Evolutionary conservation across 768 basidiomycete genomes (phyloP).

Genomic region (Leccinellum luteum): DNA sequence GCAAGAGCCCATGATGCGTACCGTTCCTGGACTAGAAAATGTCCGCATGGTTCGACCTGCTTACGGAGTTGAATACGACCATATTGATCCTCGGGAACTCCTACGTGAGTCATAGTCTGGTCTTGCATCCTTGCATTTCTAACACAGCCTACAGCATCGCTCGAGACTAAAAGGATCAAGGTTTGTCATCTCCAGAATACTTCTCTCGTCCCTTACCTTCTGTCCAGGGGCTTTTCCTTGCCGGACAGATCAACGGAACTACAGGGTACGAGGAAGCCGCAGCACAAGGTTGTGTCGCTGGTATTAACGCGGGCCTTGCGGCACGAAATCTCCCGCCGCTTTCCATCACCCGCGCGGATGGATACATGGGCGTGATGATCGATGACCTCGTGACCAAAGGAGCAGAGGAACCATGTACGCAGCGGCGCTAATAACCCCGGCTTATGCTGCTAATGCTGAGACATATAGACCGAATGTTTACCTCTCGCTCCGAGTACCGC

Average conservation of each 20-base stretch:
- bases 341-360: constrained; percentile 76
- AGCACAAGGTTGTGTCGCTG: constrained; percentile 85
- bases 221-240: constrained; percentile 73
- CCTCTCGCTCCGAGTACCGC: constrained; percentile 85
- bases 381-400: constrained; percentile 89
- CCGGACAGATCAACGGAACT: constrained; percentile 90
- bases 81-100: constrained; percentile 83
- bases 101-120: constrained; percentile 45
- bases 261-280: constrained; percentile 96
- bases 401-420: constrained; percentile 83
- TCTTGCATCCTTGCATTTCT: background rate
- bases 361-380: constrained; percentile 87
- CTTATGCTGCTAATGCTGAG: background rate
- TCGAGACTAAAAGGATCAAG: constrained; percentile 83
- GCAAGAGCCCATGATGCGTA: constrained; percentile 80
- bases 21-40: constrained; percentile 80
- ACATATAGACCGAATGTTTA: constrained; percentile 87
- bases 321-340: constrained; percentile 57
- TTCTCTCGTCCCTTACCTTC: background rate
- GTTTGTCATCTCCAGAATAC: constrained; percentile 30
- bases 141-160: constrained; percentile 49
- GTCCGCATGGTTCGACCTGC: constrained; percentile 82
- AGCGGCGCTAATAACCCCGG: background rate
- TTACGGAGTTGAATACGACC: constrained; percentile 93
- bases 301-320: constrained; percentile 81